These are phyloP conservation scores for Syzygium oleosum DNA, from an alignment of 345 rosid genomes.

Conservation along the genomic window DNA sequence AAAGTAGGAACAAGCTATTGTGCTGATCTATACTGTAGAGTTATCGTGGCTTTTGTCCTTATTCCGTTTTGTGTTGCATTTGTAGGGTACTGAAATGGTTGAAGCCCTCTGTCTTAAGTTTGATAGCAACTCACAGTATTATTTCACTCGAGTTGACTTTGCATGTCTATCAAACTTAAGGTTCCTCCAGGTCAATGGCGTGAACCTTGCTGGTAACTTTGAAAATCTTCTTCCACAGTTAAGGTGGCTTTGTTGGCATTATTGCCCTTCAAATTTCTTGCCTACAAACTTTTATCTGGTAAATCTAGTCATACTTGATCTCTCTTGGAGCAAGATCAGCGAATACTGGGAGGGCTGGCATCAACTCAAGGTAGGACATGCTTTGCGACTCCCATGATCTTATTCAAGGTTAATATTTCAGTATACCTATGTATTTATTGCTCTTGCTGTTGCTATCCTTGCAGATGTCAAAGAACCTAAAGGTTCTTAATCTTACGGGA, in stretches of 20 bases:
- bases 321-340: constrained; percentile 10
- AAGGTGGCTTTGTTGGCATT: constrained; percentile 16
- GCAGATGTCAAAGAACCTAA: constrained; percentile 9
- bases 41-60: background rate
- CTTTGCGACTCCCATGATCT: background rate
- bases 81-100: constrained; percentile 9
- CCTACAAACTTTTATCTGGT: constrained; percentile 2
- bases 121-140: constrained; percentile 11
- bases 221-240: constrained; percentile 7
- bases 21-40: background rate
- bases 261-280: constrained; percentile 13
- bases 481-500: constrained; percentile 10
- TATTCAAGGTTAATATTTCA: background rate
- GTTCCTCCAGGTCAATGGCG: constrained; percentile 10
- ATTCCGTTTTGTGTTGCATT: background rate
- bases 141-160: constrained; percentile 8
- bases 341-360: constrained; percentile 16
- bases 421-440: background rate
- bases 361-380: constrained; percentile 1
- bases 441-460: background rate
- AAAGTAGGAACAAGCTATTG: background rate
- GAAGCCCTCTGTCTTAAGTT: constrained; percentile 13
- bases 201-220: constrained; percentile 6
- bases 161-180: constrained; percentile 6
- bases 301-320: constrained; percentile 8